phyloP scores from a whole-genome alignment of 768 basidiomycete genomes.

The Auricularia sp. region DNA sequence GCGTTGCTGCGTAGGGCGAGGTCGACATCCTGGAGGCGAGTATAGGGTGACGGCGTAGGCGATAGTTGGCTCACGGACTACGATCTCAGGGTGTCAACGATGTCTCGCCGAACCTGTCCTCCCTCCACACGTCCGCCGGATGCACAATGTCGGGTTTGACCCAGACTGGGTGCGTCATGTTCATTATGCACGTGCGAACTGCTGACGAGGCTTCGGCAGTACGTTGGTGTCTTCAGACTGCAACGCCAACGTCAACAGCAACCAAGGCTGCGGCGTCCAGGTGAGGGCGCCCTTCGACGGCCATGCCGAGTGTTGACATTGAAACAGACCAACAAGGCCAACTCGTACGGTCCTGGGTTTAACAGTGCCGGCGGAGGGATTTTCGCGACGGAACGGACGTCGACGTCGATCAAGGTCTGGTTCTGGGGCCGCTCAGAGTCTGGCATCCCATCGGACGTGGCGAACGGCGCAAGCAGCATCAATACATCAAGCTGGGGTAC shows the following conservation, averaged over 20 bases:
- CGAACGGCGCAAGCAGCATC: constrained; percentile 27
- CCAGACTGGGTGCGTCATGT: background rate
- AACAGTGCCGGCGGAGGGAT: constrained; percentile 54
- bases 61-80: background rate
- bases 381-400: constrained; percentile 42
- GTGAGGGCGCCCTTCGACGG: background rate
- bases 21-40: constrained; percentile 7
- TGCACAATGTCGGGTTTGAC: constrained; percentile 1
- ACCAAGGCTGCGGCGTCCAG: constrained; percentile 49
- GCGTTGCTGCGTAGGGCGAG: background rate
- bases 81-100: constrained; percentile 42
- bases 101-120: constrained; percentile 38
- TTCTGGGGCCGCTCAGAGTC: constrained; percentile 50
- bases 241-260: constrained; percentile 35
- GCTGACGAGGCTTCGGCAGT: constrained; percentile 15
- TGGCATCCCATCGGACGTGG: background rate
- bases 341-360: constrained; percentile 49
- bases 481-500: constrained; percentile 49
- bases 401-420: constrained; percentile 53
- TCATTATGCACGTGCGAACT: background rate
- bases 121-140: constrained; percentile 41
- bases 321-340: constrained; percentile 18
- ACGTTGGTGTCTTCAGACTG: constrained; percentile 36
- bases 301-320: too few relatives aligned
- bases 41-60: background rate